Evolutionary conservation across 2,329 filamentous ascomycete genomes (phyloP), one percentile per base, ranked within the genome.

Genomic region (Hypoxylon sp.): DNA sequence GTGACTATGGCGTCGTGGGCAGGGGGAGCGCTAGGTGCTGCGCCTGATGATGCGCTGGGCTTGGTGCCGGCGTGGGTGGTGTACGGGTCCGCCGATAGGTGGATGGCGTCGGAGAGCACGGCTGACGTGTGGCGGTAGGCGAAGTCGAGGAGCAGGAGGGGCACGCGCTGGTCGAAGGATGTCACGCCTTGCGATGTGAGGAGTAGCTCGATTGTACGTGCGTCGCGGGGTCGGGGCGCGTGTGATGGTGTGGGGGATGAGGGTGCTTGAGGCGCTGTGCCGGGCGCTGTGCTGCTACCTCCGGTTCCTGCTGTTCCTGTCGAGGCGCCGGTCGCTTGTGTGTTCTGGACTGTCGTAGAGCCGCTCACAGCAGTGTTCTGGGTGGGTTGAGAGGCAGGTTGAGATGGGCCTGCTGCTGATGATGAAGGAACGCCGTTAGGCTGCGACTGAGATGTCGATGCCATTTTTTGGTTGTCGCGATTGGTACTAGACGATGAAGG

Each of bases 131-230:
- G 92, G 38, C 93, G 89, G 85, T 96, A 96, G 52, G 93, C 91
- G 77, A 95, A 95, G 82, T 96, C 93, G 78, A 96, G 89, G 52
- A 96, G 89, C 64, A 94, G 89, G 0, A 95, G 86, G 0, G 93
- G 93, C 1, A 96, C 92, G 75, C 93, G 92, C 78, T 91, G 88
- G 79, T 95, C 92, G 84, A 93, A 96, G 43, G 90, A 86, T 3
- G 90, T 90, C 9, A 95, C 92, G 75, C 92, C 92, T 74, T 94
- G 90, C 6, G 91, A 91, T 19, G 90, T 90, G 52, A 96, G 89
- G 56, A 96, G 87, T 17, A 94, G 88, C 81, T 95, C 92, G 74
- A 96, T 88, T 13, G 93, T 89, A 75, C 92, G 90, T 14, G 91
- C 88, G 79, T 96, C 93, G 80, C 92, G 91, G 0, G 93, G 93